Conservation (phyloP, 2,329 filamentous ascomycete genomes). For the Alternaria longipes region DNA sequence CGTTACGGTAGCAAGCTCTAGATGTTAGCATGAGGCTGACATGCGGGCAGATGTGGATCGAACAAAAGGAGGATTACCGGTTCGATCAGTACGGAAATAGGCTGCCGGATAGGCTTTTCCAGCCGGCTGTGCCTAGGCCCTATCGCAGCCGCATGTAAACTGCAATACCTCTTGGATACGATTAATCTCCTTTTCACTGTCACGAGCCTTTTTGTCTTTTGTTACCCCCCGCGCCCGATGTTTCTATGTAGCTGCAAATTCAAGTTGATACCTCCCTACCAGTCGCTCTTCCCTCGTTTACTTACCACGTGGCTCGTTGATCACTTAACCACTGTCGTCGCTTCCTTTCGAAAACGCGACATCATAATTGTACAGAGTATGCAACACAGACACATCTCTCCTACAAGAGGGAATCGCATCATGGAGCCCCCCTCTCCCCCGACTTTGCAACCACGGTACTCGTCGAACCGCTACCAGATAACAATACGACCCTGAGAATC, state of each 20-base stretch:
- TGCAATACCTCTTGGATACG: constrained; percentile 14
- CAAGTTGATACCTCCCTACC: constrained; percentile 20
- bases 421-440: neutral
- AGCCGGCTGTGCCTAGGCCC: constrained; percentile 33
- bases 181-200: constrained; percentile 16
- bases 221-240: constrained; percentile 11
- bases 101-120: constrained; percentile 43
- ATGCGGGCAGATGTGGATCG: constrained; percentile 44
- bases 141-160: constrained; percentile 42
- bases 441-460: constrained; percentile 1
- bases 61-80: constrained; percentile 49
- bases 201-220: constrained; percentile 18
- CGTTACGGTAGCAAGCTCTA: constrained; percentile 21
- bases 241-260: constrained; percentile 21
- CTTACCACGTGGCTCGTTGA: neutral
- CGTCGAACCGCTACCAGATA: constrained; percentile 6
- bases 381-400: neutral
- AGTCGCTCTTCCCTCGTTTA: neutral
- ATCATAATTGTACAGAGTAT: neutral
- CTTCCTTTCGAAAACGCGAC: neutral
- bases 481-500: neutral
- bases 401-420: neutral
- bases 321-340: neutral
- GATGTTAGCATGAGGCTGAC: constrained; percentile 19
- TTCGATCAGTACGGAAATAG: constrained; percentile 49